Percentiles rank a stretch among this genome's conserved stretches.
Evolutionary conservation across 305 asterid species (phyloP).

Genomic region (Fraxinus xanthoxyloides): DNA sequence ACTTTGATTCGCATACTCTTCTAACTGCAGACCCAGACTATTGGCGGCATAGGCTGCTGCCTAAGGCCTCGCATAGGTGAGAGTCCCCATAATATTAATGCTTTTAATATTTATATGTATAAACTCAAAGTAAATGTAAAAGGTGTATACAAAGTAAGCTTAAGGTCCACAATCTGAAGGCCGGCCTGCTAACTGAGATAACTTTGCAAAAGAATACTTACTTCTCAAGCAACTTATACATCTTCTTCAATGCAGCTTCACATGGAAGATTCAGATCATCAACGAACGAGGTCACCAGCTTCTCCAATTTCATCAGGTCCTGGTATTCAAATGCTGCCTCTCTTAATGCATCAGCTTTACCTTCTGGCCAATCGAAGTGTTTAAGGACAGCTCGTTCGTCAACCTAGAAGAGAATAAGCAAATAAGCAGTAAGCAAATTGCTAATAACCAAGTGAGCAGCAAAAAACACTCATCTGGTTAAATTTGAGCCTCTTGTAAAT

Average conservation of each 20-base stretch:
- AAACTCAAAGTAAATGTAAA: neutral
- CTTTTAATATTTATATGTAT: neutral
- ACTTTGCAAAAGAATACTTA: slow-evolving; percentile 38
- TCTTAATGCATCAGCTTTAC: slow-evolving; percentile 92
- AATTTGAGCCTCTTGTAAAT: neutral
- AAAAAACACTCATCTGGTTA: neutral
- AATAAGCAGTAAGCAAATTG: neutral
- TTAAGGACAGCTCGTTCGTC: slow-evolving; percentile 94
- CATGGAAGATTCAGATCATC: slow-evolving; percentile 82
- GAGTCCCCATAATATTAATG: neutral
- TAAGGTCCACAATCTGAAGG: neutral
- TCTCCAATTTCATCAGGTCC: slow-evolving; percentile 83
- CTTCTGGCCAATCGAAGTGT: slow-evolving; percentile 99
- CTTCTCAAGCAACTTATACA: slow-evolving; percentile 97
- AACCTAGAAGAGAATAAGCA: slow-evolving; percentile 45
- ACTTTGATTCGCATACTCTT: neutral
- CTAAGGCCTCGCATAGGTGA: neutral
- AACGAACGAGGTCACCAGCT: slow-evolving; percentile 63
- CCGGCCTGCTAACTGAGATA: neutral
- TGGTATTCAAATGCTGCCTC: slow-evolving; percentile 96
- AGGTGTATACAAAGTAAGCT: neutral
- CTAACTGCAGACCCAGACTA: neutral
- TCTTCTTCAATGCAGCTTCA: slow-evolving; percentile 86
- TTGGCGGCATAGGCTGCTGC: neutral
- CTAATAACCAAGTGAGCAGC: neutral